Base-by-base conservation (phyloP, 495 filamentous ascomycete genomes). In the Tuber magnatum region DNA sequence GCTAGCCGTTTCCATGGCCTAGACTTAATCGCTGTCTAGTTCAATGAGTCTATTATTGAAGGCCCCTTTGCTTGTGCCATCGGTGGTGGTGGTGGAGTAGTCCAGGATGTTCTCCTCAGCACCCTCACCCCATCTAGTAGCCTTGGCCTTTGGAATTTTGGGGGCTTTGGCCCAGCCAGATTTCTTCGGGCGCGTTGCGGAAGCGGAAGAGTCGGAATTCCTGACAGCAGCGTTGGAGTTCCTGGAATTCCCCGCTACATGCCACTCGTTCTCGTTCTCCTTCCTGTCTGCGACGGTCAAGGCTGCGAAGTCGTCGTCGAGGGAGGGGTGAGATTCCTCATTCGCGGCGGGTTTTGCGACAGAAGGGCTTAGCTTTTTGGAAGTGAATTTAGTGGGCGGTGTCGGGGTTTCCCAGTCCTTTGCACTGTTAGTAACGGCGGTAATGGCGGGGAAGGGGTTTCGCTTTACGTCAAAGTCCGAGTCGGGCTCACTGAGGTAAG, bases 151-250 rank as follows among this genome's bases (percentile, higher is more conserved):
- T 5, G 24, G 48, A 44, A 72, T 35, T 42, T 77, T 80, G n/a
- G 46, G 0, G 24, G 51, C 42, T 32, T 77, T 80, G 2, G 74
- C 78, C 79, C 79, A 80, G 16, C 79, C 79, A 41, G 51, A 74
- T 35, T 80, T 69, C 48, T 65, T 74, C 6, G 38, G 39, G 73
- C 18, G 51, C 65, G 9, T 70, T 14, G 68, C 44, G 76, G n/a
- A 32, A 18, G 38, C 44, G 28, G 41, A n/a, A 38, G 69, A 39
- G 32, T n/a, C 69, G 14, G 69, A 28, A 12, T 24, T 70, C 41
- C 69, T 70, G 12, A 5, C 9, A 16, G 42, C 3, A 24, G 46
- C 22, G 20, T n/a, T 61, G n/a, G 51, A 16, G 24, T 14, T 32
- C 69, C 16, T 44, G 42, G 43, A 71, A n/a, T 28, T 71, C 24